Evolutionary conservation across 139 green algal genomes (phyloP).

Genomic region (Chlorella ohadii): DNA sequence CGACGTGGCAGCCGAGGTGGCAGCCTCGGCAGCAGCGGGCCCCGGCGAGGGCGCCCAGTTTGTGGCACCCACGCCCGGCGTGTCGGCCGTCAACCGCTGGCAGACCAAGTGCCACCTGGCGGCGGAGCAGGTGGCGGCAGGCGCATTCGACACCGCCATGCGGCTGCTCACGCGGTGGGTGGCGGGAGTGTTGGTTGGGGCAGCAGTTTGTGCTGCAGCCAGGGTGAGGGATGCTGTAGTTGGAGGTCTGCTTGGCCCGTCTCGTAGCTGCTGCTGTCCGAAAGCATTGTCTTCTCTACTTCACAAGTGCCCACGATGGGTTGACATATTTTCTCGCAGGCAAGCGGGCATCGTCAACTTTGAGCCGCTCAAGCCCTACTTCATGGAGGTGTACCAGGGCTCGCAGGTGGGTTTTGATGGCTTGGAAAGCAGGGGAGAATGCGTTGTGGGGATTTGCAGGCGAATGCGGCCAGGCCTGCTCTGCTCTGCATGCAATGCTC

Average conservation of each 20-base stretch:
- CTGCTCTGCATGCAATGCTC: too few relatives aligned
- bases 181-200: background rate
- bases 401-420: background rate
- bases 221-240: too few relatives aligned
- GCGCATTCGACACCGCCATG: slow-evolving; percentile 92
- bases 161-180: slow-evolving; percentile 77
- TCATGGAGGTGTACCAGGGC: slow-evolving; percentile 87
- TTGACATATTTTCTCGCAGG: too few relatives aligned
- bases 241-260: too few relatives aligned
- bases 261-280: too few relatives aligned
- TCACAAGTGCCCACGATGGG: too few relatives aligned
- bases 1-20: slow-evolving; percentile 60
- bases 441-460: too few relatives aligned
- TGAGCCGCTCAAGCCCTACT: slow-evolving; percentile 85
- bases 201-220: too few relatives aligned
- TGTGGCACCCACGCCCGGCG: slow-evolving; percentile 79
- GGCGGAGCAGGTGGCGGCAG: slow-evolving; percentile 88
- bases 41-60: slow-evolving; percentile 65
- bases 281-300: too few relatives aligned
- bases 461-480: too few relatives aligned
- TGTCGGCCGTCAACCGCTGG: slow-evolving; percentile 84
- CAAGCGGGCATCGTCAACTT: slow-evolving; percentile 95
- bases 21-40: slow-evolving; percentile 12
- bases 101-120: slow-evolving; percentile 79
- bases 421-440: too few relatives aligned